phyloP scores from a whole-genome alignment of 352 stramenopile genomes.

The Globisporangium orthogonon region DNA sequence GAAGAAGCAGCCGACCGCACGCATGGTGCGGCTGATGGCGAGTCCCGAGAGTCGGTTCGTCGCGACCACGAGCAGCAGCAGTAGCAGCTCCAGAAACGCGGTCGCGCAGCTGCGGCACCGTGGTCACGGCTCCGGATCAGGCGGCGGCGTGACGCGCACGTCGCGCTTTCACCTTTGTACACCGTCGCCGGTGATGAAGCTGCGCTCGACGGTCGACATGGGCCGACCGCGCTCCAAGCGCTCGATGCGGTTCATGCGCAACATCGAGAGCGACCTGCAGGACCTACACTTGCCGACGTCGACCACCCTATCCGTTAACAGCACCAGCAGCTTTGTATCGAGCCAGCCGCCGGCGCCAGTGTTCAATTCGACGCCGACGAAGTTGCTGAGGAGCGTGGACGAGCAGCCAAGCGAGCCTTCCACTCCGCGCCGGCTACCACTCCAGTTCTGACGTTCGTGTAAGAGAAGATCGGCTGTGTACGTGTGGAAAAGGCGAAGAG shows the following conservation, averaged over 20 bases:
- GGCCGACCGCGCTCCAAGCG: conserved; percentile 63
- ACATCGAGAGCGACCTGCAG: conserved; percentile 51
- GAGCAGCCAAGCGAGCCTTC: conserved; percentile 1
- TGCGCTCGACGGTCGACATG: conserved; percentile 76
- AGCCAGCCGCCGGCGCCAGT: not conserved
- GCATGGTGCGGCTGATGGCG: conserved; percentile 23
- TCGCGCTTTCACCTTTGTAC: conserved; percentile 66
- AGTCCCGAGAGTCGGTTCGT: conserved; percentile 32
- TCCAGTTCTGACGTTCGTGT: conserved; percentile 6
- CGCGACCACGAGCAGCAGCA: too few species aligned
- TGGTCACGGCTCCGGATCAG: conserved; percentile 10
- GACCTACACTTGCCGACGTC: conserved; percentile 12
- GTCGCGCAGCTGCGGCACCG: conserved; percentile 6
- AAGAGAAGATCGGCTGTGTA: not conserved
- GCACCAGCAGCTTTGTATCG: not conserved
- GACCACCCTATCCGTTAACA: not conserved
- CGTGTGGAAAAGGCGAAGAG: too few species aligned
- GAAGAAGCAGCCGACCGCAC: conserved; percentile 8
- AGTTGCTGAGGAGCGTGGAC: conserved; percentile 4
- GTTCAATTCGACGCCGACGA: conserved; percentile 4
- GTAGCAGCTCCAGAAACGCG: conserved; percentile 1
- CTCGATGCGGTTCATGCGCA: conserved; percentile 34
- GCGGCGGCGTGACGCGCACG: conserved; percentile 14
- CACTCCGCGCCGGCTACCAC: not conserved
- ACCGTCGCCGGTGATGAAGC: conserved; percentile 72